phyloP scores from a whole-genome alignment of 176 grass and related monocot species.

The Phoenix dactylifera region DNA sequence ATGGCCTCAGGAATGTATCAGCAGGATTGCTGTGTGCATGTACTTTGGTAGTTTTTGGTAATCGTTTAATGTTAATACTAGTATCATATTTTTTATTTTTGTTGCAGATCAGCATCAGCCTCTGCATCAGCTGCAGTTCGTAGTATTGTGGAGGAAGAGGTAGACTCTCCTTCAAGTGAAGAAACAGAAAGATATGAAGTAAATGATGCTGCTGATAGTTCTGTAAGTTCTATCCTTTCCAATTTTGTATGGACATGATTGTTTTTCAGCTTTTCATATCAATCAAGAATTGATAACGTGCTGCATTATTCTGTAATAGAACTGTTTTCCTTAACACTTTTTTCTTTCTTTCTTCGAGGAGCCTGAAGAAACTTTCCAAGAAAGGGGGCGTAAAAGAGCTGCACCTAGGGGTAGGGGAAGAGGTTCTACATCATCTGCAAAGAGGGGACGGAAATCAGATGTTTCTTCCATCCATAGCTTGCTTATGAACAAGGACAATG shows the following conservation, averaged over 20 bases:
- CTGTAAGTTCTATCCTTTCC: constrained; percentile 28
- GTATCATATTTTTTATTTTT: background rate
- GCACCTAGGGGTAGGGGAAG: constrained; percentile 25
- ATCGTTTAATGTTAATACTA: background rate
- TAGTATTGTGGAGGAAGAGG: constrained; percentile 30
- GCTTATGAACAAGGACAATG: constrained; percentile 22
- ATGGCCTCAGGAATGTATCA: too few relatives aligned
- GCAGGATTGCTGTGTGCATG: background rate
- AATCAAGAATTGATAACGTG: too few relatives aligned
- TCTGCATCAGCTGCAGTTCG: constrained; percentile 17
- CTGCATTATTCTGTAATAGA: too few relatives aligned
- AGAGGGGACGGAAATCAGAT: constrained; percentile 64
- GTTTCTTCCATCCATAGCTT: constrained; percentile 29
- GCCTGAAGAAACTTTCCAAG: constrained; percentile 30
- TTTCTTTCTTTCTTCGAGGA: constrained; percentile 21
- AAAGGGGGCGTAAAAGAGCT: constrained; percentile 42
- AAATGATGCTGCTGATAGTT: constrained; percentile 39
- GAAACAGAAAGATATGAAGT: constrained; percentile 44
- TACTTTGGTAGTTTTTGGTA: background rate
- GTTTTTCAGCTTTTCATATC: too few relatives aligned
- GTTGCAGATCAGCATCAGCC: constrained; percentile 34
- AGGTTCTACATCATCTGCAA: constrained; percentile 14
- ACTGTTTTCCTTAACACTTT: background rate
- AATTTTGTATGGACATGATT: background rate
- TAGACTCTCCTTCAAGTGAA: constrained; percentile 43